A percentile compares a stretch with the other conserved stretches of the same genome.
Evolutionary conservation across 495 filamentous ascomycete species (phyloP).

Genomic region (Pyrenopolyporus hunteri): DNA sequence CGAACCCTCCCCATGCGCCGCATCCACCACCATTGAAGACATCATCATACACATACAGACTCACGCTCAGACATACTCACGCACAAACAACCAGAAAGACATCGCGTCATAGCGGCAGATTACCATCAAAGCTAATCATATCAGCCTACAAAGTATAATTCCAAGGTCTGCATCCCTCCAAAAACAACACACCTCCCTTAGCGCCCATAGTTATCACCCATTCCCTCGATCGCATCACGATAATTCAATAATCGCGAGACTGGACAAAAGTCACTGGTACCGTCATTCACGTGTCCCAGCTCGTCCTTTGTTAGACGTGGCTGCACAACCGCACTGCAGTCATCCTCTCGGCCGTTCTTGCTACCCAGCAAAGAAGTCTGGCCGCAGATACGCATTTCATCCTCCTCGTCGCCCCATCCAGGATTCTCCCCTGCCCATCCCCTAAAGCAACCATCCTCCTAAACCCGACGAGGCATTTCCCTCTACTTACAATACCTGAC

Average conservation of each 20-base stretch:
- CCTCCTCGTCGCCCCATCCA: background rate
- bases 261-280: background rate
- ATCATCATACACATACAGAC: too few species aligned
- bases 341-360: background rate
- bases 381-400: background rate
- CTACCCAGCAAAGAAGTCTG: background rate
- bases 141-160: background rate
- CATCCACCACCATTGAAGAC: too few species aligned
- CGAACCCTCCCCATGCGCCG: background rate
- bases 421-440: background rate
- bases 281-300: background rate
- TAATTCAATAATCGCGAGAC: conserved; percentile 12
- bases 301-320: conserved; percentile 18
- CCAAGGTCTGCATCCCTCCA: conserved; percentile 19
- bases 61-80: conserved; percentile 3
- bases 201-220: background rate
- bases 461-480: conserved; percentile 4
- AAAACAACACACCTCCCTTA: background rate
- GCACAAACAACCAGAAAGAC: conserved; percentile 7
- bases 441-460: background rate
- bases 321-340: background rate
- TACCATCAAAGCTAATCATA: background rate
- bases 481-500: conserved; percentile 16
- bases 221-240: background rate
- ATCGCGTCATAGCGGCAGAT: conserved; percentile 2